Percentiles rank a stretch among this genome's conserved stretches.
Conservation (phyloP, 148 eudicot genomes). For the Chenopodium quinoa region DNA sequence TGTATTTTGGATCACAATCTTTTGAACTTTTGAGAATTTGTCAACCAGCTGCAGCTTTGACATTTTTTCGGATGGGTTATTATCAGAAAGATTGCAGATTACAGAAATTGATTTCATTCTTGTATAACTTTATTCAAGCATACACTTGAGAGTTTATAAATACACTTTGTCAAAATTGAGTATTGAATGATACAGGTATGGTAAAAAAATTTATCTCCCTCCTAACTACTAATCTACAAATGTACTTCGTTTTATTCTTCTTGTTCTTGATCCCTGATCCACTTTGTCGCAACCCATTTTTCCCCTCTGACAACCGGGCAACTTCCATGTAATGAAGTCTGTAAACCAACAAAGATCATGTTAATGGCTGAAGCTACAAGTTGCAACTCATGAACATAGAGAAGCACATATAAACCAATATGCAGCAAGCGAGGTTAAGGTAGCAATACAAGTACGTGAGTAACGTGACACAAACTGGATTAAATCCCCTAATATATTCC, state of each 20-base stretch:
- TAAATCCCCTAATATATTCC: neutral
- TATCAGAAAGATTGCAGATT: neutral
- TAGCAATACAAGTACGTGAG: neutral
- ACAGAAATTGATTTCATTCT: conserved; percentile 11
- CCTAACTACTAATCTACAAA: conserved; percentile 9
- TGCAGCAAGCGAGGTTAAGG: neutral
- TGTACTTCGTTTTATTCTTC: conserved; percentile 16
- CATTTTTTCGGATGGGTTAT: no score
- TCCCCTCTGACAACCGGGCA: conserved; percentile 76
- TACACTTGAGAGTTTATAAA: conserved; percentile 7
- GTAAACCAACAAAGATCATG: conserved; percentile 13
- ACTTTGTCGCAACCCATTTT: conserved; percentile 92
- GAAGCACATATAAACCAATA: neutral
- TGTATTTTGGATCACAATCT: neutral
- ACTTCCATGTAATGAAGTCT: conserved; percentile 86
- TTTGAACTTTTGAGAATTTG: neutral
- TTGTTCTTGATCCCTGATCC: conserved; percentile 64
- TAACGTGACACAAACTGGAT: no score
- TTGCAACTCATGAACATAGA: neutral
- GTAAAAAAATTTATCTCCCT: conserved; percentile 6
- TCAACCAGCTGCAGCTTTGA: neutral
- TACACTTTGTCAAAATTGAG: conserved; percentile 17
- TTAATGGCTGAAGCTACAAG: neutral
- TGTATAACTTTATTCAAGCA: conserved; percentile 24
- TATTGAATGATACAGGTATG: conserved; percentile 11